These are phyloP conservation scores for Eucalyptus curtisii DNA, from an alignment of 345 rosid species.

Conservation along the genomic window DNA sequence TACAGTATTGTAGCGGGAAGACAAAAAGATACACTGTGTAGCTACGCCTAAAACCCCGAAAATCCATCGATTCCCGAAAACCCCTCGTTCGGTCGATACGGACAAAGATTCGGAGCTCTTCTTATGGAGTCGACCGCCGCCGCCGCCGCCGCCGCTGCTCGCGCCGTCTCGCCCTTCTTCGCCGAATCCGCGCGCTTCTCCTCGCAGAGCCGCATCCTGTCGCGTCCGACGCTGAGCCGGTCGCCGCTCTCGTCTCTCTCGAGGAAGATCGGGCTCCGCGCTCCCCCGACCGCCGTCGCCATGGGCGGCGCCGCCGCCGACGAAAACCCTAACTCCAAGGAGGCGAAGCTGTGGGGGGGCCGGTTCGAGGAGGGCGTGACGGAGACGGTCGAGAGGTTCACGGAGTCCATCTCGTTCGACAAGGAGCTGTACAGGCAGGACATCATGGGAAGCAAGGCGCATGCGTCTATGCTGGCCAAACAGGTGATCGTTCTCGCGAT, in stretches of 20 bases:
- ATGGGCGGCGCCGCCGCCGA: not conserved
- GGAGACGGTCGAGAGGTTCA: slow-evolving; percentile 77
- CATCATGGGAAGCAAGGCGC: slow-evolving; percentile 90
- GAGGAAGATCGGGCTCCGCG: not conserved
- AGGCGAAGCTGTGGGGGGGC: slow-evolving; percentile 93
- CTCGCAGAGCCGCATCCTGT: not conserved
- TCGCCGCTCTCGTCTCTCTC: not conserved
- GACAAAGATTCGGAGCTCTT: not conserved
- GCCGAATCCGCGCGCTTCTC: not conserved
- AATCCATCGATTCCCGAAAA: not conserved
- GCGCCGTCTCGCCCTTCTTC: not conserved
- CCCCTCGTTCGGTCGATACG: not conserved
- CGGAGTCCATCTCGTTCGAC: slow-evolving; percentile 86
- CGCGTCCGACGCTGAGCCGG: not conserved
- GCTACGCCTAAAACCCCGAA: not conserved
- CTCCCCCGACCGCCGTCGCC: not conserved
- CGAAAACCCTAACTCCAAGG: slow-evolving; percentile 9
- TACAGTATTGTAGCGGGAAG: not conserved
- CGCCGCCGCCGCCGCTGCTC: not conserved
- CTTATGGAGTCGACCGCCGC: not conserved
- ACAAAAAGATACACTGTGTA: not conserved
- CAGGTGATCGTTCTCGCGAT: slow-evolving; percentile 26
- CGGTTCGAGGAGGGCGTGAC: slow-evolving; percentile 91
- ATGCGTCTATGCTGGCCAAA: slow-evolving; percentile 84
- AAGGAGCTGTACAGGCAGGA: slow-evolving; percentile 83